Percentiles rank a stretch among this genome's conserved stretches.
These are phyloP conservation scores for Xylogone sp. DNA, from an alignment of 2,329 filamentous ascomycete species.

Conservation along the genomic window DNA sequence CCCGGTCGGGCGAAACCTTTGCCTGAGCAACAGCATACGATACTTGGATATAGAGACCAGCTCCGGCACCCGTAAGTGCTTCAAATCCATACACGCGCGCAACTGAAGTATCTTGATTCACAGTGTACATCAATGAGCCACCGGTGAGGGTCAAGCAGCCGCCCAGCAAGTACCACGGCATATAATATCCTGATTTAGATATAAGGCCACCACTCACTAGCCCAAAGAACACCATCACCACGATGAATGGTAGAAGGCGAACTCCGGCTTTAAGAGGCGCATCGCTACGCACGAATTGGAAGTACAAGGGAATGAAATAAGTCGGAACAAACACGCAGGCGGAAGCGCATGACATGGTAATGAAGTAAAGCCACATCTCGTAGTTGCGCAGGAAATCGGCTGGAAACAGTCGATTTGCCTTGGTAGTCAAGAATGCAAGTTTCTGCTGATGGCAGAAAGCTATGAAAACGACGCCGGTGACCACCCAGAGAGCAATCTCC, in stretches of 20 bases:
- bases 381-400: background rate
- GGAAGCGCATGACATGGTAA: background rate
- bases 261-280: background rate
- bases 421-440: conserved; percentile 29
- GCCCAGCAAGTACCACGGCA: conserved; percentile 29
- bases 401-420: conserved; percentile 30
- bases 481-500: conserved; percentile 23
- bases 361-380: background rate
- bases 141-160: conserved; percentile 28
- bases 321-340: background rate
- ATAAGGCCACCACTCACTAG: background rate
- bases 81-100: conserved; percentile 29
- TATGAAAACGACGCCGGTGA: conserved; percentile 26
- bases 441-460: conserved; percentile 21
- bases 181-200: conserved; percentile 23
- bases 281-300: background rate
- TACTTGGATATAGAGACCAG: conserved; percentile 24
- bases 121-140: conserved; percentile 21
- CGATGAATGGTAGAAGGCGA: background rate
- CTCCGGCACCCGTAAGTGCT: conserved; percentile 35
- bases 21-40: conserved; percentile 5
- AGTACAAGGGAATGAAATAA: background rate
- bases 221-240: background rate
- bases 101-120: conserved; percentile 17
- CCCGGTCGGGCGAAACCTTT: background rate